Evolutionary conservation across 228 moss, liverwort and hornwort genomes (phyloP), one percentile per base, ranked within the genome.

Genomic region (Sphagnum magellanicum): DNA sequence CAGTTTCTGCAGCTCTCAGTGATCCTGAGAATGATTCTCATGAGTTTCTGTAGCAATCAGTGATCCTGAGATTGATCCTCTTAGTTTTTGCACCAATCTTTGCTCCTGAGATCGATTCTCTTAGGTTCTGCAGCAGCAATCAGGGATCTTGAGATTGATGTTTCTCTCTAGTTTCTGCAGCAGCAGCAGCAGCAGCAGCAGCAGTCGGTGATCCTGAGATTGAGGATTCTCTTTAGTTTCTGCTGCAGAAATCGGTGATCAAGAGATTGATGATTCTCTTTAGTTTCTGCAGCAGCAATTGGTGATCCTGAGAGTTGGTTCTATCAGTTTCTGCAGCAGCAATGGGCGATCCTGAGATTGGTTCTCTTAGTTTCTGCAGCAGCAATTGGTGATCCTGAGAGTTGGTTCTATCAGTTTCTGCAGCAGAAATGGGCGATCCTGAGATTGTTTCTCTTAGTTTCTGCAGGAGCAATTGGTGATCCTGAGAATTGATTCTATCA

Each of bases 341-440:
- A 17, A 11, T 77, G 72, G 63, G 67, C 16, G 3, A 32, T 68
- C 55, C 69, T 77, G 13, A 67, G 48, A 53, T 65, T 67, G 5
- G 62, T 17, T 50, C 76, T 77, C 59, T 79, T 77, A 3, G 72
- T 72, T 15, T 52, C 72, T 63, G 77, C 77, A 68, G 75, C 17
- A 17, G 17, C 17, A 84, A 74, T 77, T 17, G 58, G 92, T 88
- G 4, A 91, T 79, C 64, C 91, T 91, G 8, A 85, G 77, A 59
- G 67, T 94, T 87, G 89, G 5, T 91, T 91, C 63, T 91, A 91
- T 71, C 81, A 89, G 6, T 91, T 91, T 68, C 93, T 4, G 93
- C 93, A 32, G 91, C 94, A 17, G 94, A 91, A 59, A 91, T 94
- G 75, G 91, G 94, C 76, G 91, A 91, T 70, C 84, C 91, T 13